A percentile compares a stretch with the other conserved stretches of the same genome.
phyloP scores from a whole-genome alignment of 2,329 filamentous ascomycete genomes.

The Fusarium sacchari region DNA sequence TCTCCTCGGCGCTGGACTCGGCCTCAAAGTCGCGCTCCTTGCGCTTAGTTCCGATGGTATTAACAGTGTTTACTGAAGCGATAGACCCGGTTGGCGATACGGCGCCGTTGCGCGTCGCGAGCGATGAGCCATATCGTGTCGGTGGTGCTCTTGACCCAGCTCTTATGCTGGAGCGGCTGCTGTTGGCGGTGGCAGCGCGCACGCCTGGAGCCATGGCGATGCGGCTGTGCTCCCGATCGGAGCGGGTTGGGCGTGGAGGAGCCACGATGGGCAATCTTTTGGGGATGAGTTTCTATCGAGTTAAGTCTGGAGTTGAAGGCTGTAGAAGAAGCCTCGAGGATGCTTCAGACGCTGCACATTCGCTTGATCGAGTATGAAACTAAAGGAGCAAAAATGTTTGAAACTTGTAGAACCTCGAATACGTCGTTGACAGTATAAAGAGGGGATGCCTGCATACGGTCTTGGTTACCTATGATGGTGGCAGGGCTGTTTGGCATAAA shows the following conservation, averaged over 20 bases:
- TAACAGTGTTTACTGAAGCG: constrained; percentile 67
- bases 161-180: constrained; percentile 40
- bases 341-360: constrained; percentile 10
- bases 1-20: constrained; percentile 75
- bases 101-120: constrained; percentile 52
- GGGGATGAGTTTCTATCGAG: background rate
- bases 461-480: constrained; percentile 15
- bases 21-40: constrained; percentile 87
- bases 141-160: constrained; percentile 39
- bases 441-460: constrained; percentile 37
- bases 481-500: constrained; percentile 37
- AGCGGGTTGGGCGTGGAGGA: constrained; percentile 50
- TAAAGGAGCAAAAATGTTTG: constrained; percentile 5
- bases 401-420: constrained; percentile 19
- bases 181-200: constrained; percentile 38
- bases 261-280: constrained; percentile 47
- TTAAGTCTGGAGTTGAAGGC: constrained; percentile 11
- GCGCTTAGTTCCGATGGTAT: constrained; percentile 75
- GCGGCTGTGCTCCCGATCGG: constrained; percentile 51
- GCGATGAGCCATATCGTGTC: constrained; percentile 37
- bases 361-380: background rate
- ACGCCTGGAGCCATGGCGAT: constrained; percentile 48
- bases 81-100: constrained; percentile 78
- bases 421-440: constrained; percentile 26
- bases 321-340: background rate